Evolutionary conservation across 2,329 filamentous ascomycete genomes (phyloP).

Genomic region (Hymenoscyphus infarciens): DNA sequence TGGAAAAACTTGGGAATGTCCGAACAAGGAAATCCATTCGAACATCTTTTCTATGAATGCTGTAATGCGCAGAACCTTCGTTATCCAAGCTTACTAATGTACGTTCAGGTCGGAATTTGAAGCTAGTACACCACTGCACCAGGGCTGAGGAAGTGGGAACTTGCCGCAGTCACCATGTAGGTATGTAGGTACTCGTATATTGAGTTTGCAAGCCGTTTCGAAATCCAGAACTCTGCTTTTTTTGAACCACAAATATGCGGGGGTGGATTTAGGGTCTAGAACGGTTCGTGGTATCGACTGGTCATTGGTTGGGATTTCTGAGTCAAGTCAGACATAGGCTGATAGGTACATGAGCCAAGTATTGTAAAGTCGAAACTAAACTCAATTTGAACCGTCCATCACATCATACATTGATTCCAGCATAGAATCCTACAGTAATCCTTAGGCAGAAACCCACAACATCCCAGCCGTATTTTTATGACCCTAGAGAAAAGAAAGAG

Average conservation of each 20-base stretch:
- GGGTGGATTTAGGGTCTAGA: neutral
- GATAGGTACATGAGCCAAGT: neutral
- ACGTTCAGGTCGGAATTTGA: neutral
- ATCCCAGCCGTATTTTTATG: neutral
- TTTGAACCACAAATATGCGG: neutral
- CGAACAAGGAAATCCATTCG: neutral
- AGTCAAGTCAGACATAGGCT: neutral
- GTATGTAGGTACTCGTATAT: neutral
- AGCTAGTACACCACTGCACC: neutral
- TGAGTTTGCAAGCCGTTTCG: neutral
- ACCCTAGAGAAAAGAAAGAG: neutral
- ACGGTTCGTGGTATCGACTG: neutral
- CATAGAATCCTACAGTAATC: neutral
- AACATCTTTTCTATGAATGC: neutral
- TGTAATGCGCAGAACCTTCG: neutral
- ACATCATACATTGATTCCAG: neutral
- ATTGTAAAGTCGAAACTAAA: neutral
- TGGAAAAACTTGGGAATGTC: neutral
- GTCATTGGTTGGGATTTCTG: neutral
- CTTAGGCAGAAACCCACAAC: neutral
- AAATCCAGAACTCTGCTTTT: neutral
- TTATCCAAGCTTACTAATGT: neutral
- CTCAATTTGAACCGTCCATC: no score
- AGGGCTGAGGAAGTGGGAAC: no score
- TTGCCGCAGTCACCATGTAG: no score